Conservation (phyloP, 2,329 filamentous ascomycete species). For the Colletotrichum plurivorum region DNA sequence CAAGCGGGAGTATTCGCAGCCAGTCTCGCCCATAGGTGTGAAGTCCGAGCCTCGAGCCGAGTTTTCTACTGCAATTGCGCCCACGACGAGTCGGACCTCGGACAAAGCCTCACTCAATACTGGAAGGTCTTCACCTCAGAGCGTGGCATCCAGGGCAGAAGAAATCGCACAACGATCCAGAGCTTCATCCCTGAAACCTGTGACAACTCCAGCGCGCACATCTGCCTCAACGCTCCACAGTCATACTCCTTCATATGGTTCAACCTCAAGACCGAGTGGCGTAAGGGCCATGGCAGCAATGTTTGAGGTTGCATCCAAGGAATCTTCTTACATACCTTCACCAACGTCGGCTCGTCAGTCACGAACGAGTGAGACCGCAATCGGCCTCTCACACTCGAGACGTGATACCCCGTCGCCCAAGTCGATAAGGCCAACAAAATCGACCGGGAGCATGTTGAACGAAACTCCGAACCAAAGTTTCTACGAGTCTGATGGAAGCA, state of each 20-base stretch:
- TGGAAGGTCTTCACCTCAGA: conserved; percentile 15
- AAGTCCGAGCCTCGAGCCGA: not conserved
- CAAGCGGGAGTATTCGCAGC: not conserved
- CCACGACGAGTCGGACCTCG: not conserved
- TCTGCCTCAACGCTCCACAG: not conserved
- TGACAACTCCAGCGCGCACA: conserved; percentile 10
- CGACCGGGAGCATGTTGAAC: conserved; percentile 41
- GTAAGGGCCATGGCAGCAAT: conserved; percentile 67
- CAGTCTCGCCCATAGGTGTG: too few relatives aligned
- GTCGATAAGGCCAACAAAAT: conserved; percentile 37
- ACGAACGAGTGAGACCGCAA: conserved; percentile 17
- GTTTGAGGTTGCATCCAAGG: conserved; percentile 58
- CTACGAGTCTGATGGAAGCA: not conserved
- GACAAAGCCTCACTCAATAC: not conserved
- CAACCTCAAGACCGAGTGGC: conserved; percentile 47
- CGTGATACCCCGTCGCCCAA: conserved; percentile 43
- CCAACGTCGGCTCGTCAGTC: conserved; percentile 11
- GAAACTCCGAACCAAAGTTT: conserved; percentile 11
- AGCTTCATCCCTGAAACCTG: conserved; percentile 12
- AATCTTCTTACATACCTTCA: conserved; percentile 42
- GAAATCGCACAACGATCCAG: conserved; percentile 29
- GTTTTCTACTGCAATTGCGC: not conserved
- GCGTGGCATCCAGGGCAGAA: conserved; percentile 27
- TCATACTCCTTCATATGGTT: conserved; percentile 33
- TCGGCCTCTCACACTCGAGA: conserved; percentile 23